Base-by-base conservation (phyloP, 2,329 filamentous ascomycete genomes). In the Magnaporthiopsis incrustans region DNA sequence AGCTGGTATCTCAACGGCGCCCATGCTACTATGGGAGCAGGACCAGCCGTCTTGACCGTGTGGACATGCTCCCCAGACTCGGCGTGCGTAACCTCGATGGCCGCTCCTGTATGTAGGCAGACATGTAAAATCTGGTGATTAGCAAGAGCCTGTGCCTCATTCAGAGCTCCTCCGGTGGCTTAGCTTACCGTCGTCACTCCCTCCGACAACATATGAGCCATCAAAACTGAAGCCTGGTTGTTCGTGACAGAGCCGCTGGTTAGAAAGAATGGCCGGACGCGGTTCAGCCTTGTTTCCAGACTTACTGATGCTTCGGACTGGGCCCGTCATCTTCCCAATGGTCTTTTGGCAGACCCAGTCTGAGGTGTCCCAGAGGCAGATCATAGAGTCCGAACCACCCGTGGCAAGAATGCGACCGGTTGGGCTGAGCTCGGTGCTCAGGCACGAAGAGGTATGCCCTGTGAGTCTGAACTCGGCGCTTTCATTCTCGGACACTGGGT, bases 291-390 rank as follows among this genome's bases (percentile, higher is more conserved):
- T 57, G 56, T 6, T 14, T 25, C n/a, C 56, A 57, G 30, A 77
- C 82, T 66, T 74, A 86, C 84, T 86, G 64, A 93, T 80, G 71
- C 85, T 90, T 70, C 85, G 83, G 33, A 93, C 86, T 3, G 89
- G 85, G 1, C 88, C 88, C 12, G 83, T 81, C 78, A 91, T 89
- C 69, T 84, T 82, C 50, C 86, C 86, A 57, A 92, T 79, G 1
- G 89, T 91, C 66, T 87, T 83, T 70, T 88, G 83, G 71, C 89
- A 92, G 64, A 90, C 85, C 89, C 89, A 92, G 68, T 90, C 87
- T 57, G 82, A 81, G 4, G 90, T 92, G 70, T 93, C 89, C 88
- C 90, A 94, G 3, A 94, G 78, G 6, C 88, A 82, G 68, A 93
- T 89, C 62, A 91, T 83, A 1, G 88, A 89, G 71, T 94, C 90